These are phyloP conservation scores for Sphagnum tenellum DNA, from an alignment of 225 moss, liverwort and hornwort species.

Conservation along the genomic window DNA sequence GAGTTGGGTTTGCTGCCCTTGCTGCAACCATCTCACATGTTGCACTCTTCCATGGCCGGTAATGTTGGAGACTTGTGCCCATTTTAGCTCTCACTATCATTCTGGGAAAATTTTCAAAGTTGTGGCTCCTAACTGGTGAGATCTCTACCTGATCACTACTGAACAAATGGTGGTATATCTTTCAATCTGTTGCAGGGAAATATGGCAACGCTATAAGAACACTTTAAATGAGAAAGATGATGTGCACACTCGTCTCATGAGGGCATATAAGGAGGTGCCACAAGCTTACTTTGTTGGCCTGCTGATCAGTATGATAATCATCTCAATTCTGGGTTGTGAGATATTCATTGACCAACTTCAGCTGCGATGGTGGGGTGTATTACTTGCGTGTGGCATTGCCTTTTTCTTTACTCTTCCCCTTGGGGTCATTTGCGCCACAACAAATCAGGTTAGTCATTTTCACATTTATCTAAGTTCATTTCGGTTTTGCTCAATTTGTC, in stretches of 20 bases:
- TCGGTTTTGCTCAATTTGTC: no score
- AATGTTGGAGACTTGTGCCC: background rate
- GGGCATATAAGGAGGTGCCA: constrained; percentile 32
- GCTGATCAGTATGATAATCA: constrained; percentile 16
- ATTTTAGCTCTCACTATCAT: no score
- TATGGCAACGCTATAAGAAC: constrained; percentile 17
- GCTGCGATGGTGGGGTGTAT: constrained; percentile 50
- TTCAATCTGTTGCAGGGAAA: constrained; percentile 18
- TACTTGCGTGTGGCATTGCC: constrained; percentile 24
- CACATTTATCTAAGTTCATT: no score
- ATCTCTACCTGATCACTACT: no score
- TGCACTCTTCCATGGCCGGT: constrained; percentile 37
- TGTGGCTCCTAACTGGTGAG: no score
- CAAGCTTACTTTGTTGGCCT: constrained; percentile 31
- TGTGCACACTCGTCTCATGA: constrained; percentile 39
- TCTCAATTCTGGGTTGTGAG: constrained; percentile 25
- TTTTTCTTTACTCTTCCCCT: constrained; percentile 31
- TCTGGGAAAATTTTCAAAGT: no score
- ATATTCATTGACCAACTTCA: constrained; percentile 32
- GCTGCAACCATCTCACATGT: constrained; percentile 35
- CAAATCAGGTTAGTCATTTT: constrained; percentile 27
- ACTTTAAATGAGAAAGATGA: constrained; percentile 17
- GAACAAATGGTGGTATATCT: no score
- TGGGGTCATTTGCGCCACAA: constrained; percentile 35
- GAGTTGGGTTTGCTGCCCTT: constrained; percentile 38